Evolutionary conservation across 1,284 basidiomycete species (phyloP), one percentile per base, ranked within the genome.

Genomic region (Ceratobasidium sp.): DNA sequence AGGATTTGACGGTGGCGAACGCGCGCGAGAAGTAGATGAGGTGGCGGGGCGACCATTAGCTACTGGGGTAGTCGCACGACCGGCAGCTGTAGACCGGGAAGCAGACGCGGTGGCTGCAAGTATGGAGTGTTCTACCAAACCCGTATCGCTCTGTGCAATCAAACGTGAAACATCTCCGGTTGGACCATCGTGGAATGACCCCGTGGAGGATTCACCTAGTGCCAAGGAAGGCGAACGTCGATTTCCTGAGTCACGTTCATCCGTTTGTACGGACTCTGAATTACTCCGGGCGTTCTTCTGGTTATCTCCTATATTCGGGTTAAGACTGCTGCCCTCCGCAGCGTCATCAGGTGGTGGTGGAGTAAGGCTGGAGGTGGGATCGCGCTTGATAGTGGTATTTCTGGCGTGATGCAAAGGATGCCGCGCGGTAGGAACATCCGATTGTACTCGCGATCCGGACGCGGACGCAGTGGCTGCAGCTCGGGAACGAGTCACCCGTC

Each of bases 351-450:
- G n/a, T n/a, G 71, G 71, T 46, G 71, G 71, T 26, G 71, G 71
- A 20, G 71, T 44, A 26, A 73, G 71, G 63, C 71, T 73, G 2
- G 71, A 73, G 60, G 58, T 73, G 18, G 40, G 60, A 18, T 42
- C 58, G 40, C 60, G 60, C 39, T 63, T 63, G 20, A 40, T 6
- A 18, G 5, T 13, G 3, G 60, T 42, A 63, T 63, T 42, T 2
- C 3, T 33, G 28, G 12, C 39, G 40, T 63, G 60, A 26, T 63
- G 33, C 60, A 40, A 39, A 42, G 13, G 33, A 15, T 63, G 10
- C 20, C 39, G 60, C 39, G 33, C 33, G 40, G 60, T 42, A 40
- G 12, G 60, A 40, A 42, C 39, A 7, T 26, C 39, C 15, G 56
- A 28, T 5, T 26, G 56, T 58, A 28, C 7, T 3, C 15, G 56